Base-by-base conservation (phyloP, 176 grass and related monocot genomes). In the Elymus sibiricus region DNA sequence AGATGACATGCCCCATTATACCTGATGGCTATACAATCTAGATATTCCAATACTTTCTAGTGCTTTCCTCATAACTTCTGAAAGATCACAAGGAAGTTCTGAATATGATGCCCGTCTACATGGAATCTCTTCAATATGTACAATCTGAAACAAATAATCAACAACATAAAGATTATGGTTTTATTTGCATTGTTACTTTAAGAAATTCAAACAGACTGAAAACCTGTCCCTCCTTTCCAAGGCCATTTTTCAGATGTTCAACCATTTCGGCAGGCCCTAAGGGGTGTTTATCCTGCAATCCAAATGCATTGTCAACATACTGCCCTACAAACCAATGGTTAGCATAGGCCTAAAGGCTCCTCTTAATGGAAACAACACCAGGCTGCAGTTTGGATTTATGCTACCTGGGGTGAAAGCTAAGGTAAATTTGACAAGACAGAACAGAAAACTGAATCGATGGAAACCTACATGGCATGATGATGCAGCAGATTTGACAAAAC, bases 1-100 rank as follows among this genome's bases (percentile, higher is more conserved):
- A 43, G 34, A 84, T 62, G 35, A 62, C 27, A 86, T 61, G 67
- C 21, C 64, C 11, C 44, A 22, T 64, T n/a, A 43, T 76, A 98
- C 96, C 96, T 98, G 96, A 82, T 98, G 96, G 68, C 86, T 90
- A 69, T 98, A 98, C 74, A 98, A 86, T 72, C 49, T 94, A 80
- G 93, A 85, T 92, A 98, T 95, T 76, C 90, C 86, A 84, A 94
- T 84, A 74, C 83, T 67, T 47, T 89, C 63, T 40, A 98, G 86
- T 68, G 91, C 86, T 82, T 80, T 82, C 75, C 76, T 95, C 84
- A 90, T 76, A 80, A 82, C 58, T 69, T 86, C 69, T 16, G 96
- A 90, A 79, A 98, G 82, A 86, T 87, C 66, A 70, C 43, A 64
- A 63, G 91, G 96, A 89, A 98, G 74, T 64, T 95, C 88, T 5